Base-by-base conservation (phyloP, 192 early-diverging fungal genomes). In the Podila clonocystis region DNA sequence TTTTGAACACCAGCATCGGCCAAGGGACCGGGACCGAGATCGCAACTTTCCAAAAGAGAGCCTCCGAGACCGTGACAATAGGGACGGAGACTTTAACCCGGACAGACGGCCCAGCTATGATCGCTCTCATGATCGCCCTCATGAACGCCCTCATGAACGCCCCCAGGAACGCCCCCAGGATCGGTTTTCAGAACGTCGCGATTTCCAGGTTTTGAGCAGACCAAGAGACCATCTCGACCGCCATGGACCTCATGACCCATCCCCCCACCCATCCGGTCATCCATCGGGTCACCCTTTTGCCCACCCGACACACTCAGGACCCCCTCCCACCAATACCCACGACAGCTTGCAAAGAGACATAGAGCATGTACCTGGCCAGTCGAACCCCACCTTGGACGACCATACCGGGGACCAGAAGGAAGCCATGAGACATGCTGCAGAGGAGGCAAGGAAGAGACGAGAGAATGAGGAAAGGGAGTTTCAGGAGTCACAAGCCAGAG, bases 361-460 rank as follows among this genome's bases (percentile, higher is more conserved):
- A 24, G 31, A 65, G 20, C 57, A 68, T 31, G 55, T 24, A 45
- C 31, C 33, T 4, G 5, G 33, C 22, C 30, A 13, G 15, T 12
- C 57, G 17, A 19, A 29, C n/a, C 48, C 34, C 6, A 69, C 66
- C 2, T 63, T 41, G 34, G 76, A 79, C 22, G 59, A 64, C 2
- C 76, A 69, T 22, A 72, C 76, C 1, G 77, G 73, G 15, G 70
- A 80, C 50, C 77, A 80, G 22, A 70, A 38, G 19, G 70, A 68
- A 26, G 67, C 77, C 1, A 80, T 80, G 77, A 80, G 65, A 41
- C 66, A 73, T 33, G 62, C 62, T 15, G 77, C 77, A 30, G 77
- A 80, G 7, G 77, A 73, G 11, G 77, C 77, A 3, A 69, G 77
- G 13, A 72, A 73, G 58, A 24, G 77, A 19, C 77, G 70, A 11